Base-by-base conservation (phyloP, 768 basidiomycete genomes). In the Mycena olivaceomarginata region DNA sequence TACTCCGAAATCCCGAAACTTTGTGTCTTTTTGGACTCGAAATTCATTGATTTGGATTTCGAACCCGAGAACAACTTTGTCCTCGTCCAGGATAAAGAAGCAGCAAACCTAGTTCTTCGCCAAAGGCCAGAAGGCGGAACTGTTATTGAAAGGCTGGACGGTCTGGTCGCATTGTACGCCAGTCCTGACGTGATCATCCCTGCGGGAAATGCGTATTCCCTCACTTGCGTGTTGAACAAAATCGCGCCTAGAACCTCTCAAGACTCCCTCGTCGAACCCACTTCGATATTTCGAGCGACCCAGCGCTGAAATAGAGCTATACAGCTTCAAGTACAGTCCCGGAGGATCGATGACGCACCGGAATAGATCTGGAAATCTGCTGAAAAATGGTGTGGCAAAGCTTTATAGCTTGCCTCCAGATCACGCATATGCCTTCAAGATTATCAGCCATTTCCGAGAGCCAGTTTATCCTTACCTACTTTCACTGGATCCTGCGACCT, bases 131-230 rank as follows among this genome's bases (percentile, higher is more conserved):
- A 46, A 11, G 41, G 57, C 7, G 25, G 37, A 2, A 37, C 37
- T 43, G n/a, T 60, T 13, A 43, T 70, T 11, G 68, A 70, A 46
- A 60, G 68, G 12, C 25, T 59, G 43, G 57, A 70, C 43, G 68
- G 57, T 25, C 6, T 60, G 15, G 68, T 60, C 6, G 68, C 68
- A 1, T 1, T 20, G 22, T 60, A 60, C 56, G 68, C 22, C 57
- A 11, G 41, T 16, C 68, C 40, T 20, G 10, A 43, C 2, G 22
- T 70, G 11, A 22, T n/a, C 43, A 10, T 46, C 18, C 22, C 57
- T 39, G 67, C 11, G 48, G 48, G 12, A 39, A 13, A 67, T 70
- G 20, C 57, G 9, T 12, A 60, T 12, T 60, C 57, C 43, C 20
- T 70, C 25, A 7, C 68, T 18, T 46, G 5, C n/a, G 43, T 70